Evolutionary conservation across 1,139 yeast genomes (phyloP).

Genomic region (Pichia sorboxylosa): DNA sequence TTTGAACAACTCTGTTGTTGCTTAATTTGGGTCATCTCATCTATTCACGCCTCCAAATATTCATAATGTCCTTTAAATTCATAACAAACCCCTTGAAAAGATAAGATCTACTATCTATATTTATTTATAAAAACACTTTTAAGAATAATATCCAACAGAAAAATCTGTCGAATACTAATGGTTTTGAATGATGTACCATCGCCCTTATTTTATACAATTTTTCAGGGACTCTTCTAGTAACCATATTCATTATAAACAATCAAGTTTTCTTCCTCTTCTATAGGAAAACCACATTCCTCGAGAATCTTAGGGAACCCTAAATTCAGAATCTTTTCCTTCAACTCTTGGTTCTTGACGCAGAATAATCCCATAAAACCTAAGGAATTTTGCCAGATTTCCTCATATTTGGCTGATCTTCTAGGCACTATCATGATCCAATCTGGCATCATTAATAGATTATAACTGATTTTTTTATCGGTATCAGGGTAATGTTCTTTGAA

Average conservation of each 20-base stretch:
- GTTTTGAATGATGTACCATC: too few relatives aligned
- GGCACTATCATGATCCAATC: slow-evolving; percentile 85
- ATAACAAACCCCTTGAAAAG: too few relatives aligned
- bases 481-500: slow-evolving; percentile 37
- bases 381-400: slow-evolving; percentile 54
- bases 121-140: too few relatives aligned
- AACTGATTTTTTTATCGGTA: slow-evolving; percentile 33
- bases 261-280: slow-evolving; percentile 30
- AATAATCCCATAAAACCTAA: slow-evolving; percentile 73
- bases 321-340: slow-evolving; percentile 29
- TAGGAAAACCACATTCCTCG: slow-evolving; percentile 53
- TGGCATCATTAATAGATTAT: slow-evolving; percentile 71
- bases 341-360: slow-evolving; percentile 58
- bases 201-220: background rate
- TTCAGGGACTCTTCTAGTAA: slow-evolving; percentile 20
- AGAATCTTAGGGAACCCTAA: slow-evolving; percentile 39
- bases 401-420: slow-evolving; percentile 36
- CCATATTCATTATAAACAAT: slow-evolving; percentile 33
- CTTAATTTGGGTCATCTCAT: too few relatives aligned
- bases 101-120: too few relatives aligned
- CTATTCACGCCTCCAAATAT: too few relatives aligned
- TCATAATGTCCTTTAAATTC: too few relatives aligned
- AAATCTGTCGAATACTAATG: too few relatives aligned
- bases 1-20: slow-evolving; percentile 62
- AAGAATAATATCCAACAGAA: too few relatives aligned